phyloP scores from a whole-genome alignment of 805 yeast species.

The Wickerhamomyces alni region DNA sequence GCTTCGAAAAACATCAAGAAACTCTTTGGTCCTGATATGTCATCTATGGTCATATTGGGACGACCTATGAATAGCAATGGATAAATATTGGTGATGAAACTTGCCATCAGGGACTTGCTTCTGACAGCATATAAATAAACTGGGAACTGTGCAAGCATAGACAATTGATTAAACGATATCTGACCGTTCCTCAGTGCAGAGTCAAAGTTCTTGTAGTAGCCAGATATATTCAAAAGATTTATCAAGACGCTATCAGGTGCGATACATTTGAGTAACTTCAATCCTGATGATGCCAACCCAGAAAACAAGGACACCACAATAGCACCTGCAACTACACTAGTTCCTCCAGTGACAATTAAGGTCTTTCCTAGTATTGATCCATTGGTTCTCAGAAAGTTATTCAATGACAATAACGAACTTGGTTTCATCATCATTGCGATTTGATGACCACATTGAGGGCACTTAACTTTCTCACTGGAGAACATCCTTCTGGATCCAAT shows the following conservation, averaged over 20 bases:
- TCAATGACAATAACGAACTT: conserved; percentile 1
- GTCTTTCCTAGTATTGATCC: conserved; percentile 1
- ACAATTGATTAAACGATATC: not conserved
- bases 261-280: conserved; percentile 14
- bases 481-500: not conserved
- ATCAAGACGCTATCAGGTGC: conserved; percentile 26
- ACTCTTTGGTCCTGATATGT: conserved; percentile 1
- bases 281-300: conserved; percentile 20
- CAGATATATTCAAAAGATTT: conserved; percentile 19
- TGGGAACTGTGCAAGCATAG: conserved; percentile 21
- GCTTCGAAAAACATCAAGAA: conserved; percentile 3
- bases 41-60: not conserved
- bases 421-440: conserved; percentile 19
- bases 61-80: conserved; percentile 15
- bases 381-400: conserved; percentile 12
- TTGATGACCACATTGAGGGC: conserved; percentile 30
- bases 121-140: conserved; percentile 20
- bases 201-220: not conserved
- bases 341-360: conserved; percentile 5
- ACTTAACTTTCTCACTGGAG: conserved; percentile 15
- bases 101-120: conserved; percentile 2
- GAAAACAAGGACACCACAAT: conserved; percentile 8
- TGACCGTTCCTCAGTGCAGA: not conserved
- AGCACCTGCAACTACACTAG: conserved; percentile 17
- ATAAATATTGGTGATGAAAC: conserved; percentile 9